Evolutionary conservation across 768 basidiomycete genomes (phyloP), one percentile per base, ranked within the genome.

Genomic region (Pleurotus platypus): DNA sequence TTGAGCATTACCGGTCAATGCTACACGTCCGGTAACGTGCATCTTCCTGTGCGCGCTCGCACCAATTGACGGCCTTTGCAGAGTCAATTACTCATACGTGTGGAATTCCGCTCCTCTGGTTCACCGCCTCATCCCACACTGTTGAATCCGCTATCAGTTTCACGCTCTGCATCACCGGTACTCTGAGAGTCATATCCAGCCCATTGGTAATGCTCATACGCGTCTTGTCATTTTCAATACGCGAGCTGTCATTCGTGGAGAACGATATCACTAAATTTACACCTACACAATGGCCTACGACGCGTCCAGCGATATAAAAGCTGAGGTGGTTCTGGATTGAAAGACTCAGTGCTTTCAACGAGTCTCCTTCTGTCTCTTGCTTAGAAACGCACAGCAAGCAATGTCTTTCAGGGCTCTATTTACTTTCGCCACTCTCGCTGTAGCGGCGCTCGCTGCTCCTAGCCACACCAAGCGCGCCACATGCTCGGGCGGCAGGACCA

Each of bases 401-500:
- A 54, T 54, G 51, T 54, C 51, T 54, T 54, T 54, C 51, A 54
- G 42, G 51, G 39, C 24, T 8, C 37, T 54, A 22, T 38, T 54
- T 2, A 20, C 39, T n/a, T 39, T 54, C 22, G 51, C 51, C 12
- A 54, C 56, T 38, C 46, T 57, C 12, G 55, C 55, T 22, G 30
- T 56, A 20, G 22, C 48, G 18, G 56, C 64, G 82, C 83, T 63
- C 77, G 83, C 62, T 84, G 82, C 75, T 83, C 85, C 12, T 65
- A 35, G 30, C 30, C 30, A 35, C 30, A 78, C 7, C 68, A 75
- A 45, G 74, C 58, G 49, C 13, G 63, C 61, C 6, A 57, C 55
- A 5, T 67, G 66, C 53, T 58, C 59, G 49, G 54, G 59, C 4
- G 66, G 66, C 39, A 58, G 61, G 53, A 60, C 59, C 6, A 58